phyloP scores from a whole-genome alignment of 1,284 basidiomycete genomes.

The Leccinum subatratum region DNA sequence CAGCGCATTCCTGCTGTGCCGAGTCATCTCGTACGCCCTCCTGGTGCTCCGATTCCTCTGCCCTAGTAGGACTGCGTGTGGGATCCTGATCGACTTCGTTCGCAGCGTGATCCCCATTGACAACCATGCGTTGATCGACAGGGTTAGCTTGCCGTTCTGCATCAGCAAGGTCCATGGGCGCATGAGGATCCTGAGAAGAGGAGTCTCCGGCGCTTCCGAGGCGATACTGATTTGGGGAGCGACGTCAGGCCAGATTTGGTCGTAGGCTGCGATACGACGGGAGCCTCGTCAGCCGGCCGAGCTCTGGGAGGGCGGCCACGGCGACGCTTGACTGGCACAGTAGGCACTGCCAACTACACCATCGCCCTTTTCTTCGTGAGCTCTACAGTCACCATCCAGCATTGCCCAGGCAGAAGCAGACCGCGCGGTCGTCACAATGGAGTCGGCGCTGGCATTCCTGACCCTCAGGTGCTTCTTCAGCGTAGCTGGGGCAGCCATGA shows the following conservation, averaged over 20 bases:
- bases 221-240: constrained; percentile 15
- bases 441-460: constrained; percentile 17
- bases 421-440: constrained; percentile 17
- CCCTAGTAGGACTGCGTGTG: constrained; percentile 3
- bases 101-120: constrained; percentile 20
- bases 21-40: constrained; percentile 6
- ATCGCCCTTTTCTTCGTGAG: constrained; percentile 9
- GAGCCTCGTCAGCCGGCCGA: constrained; percentile 7
- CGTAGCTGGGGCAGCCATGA: constrained; percentile 15
- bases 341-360: constrained; percentile 8
- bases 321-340: constrained; percentile 25
- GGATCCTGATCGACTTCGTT: constrained; percentile 19
- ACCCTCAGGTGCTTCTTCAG: constrained; percentile 15
- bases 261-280: constrained; percentile 1
- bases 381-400: constrained; percentile 10
- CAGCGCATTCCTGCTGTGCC: constrained; percentile 19
- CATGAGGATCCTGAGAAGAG: constrained; percentile 9
- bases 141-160: constrained; percentile 8
- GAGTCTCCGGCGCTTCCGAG: constrained; percentile 30
- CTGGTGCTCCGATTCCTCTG: constrained; percentile 5
- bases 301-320: constrained; percentile 25
- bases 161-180: constrained; percentile 7
- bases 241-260: constrained; percentile 9
- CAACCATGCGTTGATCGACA: constrained; percentile 8
- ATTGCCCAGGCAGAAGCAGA: constrained; percentile 21